phyloP scores from a whole-genome alignment of 192 early-diverging fungal genomes.

The Dispira parvispora region DNA sequence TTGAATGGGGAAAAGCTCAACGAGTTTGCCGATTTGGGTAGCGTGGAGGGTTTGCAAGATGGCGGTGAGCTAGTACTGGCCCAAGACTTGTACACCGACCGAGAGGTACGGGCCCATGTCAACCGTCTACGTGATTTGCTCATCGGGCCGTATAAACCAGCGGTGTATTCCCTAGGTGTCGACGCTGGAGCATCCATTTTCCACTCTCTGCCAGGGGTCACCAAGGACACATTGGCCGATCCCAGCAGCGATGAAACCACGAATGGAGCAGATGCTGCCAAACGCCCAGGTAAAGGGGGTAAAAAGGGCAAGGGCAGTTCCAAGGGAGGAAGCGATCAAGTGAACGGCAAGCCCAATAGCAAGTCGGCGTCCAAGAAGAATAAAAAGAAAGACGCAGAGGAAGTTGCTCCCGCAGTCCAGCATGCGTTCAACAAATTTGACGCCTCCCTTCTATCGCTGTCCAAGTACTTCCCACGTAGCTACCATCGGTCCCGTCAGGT shows the following conservation, averaged over 20 bases:
- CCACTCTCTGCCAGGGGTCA: slow-evolving; percentile 19
- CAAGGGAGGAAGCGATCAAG: not conserved
- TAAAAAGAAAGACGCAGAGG: not conserved
- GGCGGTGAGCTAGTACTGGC: slow-evolving; percentile 51
- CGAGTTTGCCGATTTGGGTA: slow-evolving; percentile 58
- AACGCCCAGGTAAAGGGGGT: slow-evolving; percentile 15
- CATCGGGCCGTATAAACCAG: slow-evolving; percentile 46
- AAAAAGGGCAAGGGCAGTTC: slow-evolving; percentile 17
- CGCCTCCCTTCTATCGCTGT: slow-evolving; percentile 19
- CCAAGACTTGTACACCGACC: slow-evolving; percentile 79
- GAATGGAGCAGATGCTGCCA: not conserved
- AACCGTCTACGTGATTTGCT: slow-evolving; percentile 75
- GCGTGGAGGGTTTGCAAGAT: slow-evolving; percentile 48
- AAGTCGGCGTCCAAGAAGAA: not conserved
- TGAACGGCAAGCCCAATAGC: not conserved
- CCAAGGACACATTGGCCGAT: slow-evolving; percentile 9
- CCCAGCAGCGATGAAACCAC: not conserved
- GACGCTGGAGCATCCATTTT: slow-evolving; percentile 65
- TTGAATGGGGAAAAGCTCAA: slow-evolving; percentile 54
- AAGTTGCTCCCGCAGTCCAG: not conserved
- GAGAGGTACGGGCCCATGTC: slow-evolving; percentile 82
- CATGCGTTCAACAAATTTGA: slow-evolving; percentile 11
- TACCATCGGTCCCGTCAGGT: slow-evolving; percentile 25
- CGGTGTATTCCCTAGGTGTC: slow-evolving; percentile 33
- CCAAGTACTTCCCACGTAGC: slow-evolving; percentile 34